phyloP scores from a whole-genome alignment of 2,329 filamentous ascomycete species.

The Saccharata proteae region DNA sequence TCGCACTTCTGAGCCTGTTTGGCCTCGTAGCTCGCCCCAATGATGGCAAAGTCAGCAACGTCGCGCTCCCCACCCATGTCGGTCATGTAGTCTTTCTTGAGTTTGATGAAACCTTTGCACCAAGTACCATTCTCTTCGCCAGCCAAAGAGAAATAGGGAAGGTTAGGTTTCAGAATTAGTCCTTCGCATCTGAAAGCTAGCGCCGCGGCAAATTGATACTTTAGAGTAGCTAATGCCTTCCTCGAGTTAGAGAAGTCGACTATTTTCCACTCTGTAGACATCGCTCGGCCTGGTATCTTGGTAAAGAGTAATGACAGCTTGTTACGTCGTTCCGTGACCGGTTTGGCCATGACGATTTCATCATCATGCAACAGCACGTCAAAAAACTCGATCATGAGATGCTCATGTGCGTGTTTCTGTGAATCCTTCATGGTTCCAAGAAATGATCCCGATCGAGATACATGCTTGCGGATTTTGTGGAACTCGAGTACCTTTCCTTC shows the following conservation, averaged over 20 bases:
- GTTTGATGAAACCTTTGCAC: constrained; percentile 51
- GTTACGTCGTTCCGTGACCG: constrained; percentile 48
- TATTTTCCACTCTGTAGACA: constrained; percentile 52
- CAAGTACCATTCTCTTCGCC: constrained; percentile 4
- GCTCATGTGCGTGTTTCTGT: constrained; percentile 41
- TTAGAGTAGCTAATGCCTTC: constrained; percentile 42
- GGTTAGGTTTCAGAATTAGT: constrained; percentile 66
- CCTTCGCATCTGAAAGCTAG: constrained; percentile 63
- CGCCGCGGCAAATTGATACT: constrained; percentile 50
- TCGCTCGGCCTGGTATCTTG: constrained; percentile 48
- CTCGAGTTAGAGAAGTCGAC: constrained; percentile 49
- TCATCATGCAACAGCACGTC: constrained; percentile 48
- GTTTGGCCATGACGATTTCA: constrained; percentile 36
- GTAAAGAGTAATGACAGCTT: constrained; percentile 46
- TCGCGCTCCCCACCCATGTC: constrained; percentile 59
- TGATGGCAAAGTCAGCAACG: constrained; percentile 62
- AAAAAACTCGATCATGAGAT: constrained; percentile 50
- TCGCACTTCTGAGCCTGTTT: constrained; percentile 45
- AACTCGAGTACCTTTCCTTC: constrained; percentile 59
- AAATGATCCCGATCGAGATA: constrained; percentile 58
- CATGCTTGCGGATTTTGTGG: constrained; percentile 70
- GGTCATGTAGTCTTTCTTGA: constrained; percentile 77
- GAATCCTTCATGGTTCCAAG: constrained; percentile 60
- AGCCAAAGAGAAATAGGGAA: constrained; percentile 54
- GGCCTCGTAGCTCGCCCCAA: constrained; percentile 63